A percentile compares a stretch with the other conserved stretches of the same genome.
These are phyloP conservation scores for Trypanosoma mega DNA, from an alignment of 208 protist genomes.

Conservation along the genomic window DNA sequence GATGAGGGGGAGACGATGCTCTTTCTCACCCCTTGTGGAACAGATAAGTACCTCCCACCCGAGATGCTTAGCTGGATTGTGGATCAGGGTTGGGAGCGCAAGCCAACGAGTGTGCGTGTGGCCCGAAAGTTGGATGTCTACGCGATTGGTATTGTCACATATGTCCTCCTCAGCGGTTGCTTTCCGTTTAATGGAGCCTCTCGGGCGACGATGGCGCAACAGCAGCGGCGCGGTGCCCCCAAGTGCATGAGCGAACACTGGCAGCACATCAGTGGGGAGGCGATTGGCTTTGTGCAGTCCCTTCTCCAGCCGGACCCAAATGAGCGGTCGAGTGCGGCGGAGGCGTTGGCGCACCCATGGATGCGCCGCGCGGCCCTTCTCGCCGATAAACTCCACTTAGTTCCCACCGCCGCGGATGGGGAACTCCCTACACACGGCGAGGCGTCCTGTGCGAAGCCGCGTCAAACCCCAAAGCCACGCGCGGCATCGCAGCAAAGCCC, in stretches of 20 bases:
- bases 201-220: conserved; percentile 47
- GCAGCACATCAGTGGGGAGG: conserved; percentile 50
- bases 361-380: conserved; percentile 36
- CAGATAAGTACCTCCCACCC: conserved; percentile 75
- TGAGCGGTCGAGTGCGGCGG: conserved; percentile 40
- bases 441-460: background rate
- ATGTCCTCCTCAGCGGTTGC: conserved; percentile 81
- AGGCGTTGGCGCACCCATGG: conserved; percentile 72
- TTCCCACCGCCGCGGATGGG: conserved; percentile 43
- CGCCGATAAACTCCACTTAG: conserved; percentile 53
- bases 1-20: conserved; percentile 24
- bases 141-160: conserved; percentile 70
- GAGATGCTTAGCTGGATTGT: conserved; percentile 77
- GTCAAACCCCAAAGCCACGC: no score
- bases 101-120: conserved; percentile 38
- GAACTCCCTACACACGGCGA: background rate
- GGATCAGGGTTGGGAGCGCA: conserved; percentile 39
- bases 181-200: conserved; percentile 80
- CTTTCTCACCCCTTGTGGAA: conserved; percentile 70
- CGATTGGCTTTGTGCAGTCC: conserved; percentile 64
- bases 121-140: conserved; percentile 75
- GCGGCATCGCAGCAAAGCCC: no score
- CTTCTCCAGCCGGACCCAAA: conserved; percentile 65
- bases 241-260: conserved; percentile 65
- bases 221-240: conserved; percentile 66